phyloP scores from a whole-genome alignment of 2,329 filamentous ascomycete genomes.

The Berkeleyomyces rouxiae region DNA sequence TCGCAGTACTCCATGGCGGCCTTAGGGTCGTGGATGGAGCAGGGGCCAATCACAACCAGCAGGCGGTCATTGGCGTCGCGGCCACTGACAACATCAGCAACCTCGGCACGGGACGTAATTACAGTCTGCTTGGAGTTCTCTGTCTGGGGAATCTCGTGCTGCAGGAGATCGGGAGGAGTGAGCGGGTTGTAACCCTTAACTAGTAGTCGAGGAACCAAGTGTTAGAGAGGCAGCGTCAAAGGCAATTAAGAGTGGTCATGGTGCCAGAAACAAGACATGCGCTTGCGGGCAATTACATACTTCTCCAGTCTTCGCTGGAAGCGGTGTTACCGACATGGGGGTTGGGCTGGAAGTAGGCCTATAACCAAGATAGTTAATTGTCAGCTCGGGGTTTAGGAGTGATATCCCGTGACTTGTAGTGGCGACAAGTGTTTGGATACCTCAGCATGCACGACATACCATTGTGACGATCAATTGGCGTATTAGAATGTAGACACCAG shows the following conservation, averaged over 20 bases:
- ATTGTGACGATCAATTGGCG: constrained; percentile 6
- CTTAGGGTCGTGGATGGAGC: constrained; percentile 89
- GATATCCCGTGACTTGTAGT: too few species aligned
- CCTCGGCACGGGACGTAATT: constrained; percentile 50
- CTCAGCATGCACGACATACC: constrained; percentile 1
- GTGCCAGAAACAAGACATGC: not conserved
- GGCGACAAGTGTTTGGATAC: not conserved
- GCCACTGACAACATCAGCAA: constrained; percentile 60
- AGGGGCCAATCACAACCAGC: constrained; percentile 75
- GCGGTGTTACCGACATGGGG: constrained; percentile 54
- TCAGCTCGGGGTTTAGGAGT: not conserved
- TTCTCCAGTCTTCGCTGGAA: constrained; percentile 66
- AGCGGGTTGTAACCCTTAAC: constrained; percentile 89
- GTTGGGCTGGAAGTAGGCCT: constrained; percentile 14
- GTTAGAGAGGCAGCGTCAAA: not conserved
- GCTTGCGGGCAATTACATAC: constrained; percentile 31
- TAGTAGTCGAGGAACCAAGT: constrained; percentile 22
- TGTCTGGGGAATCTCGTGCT: constrained; percentile 65
- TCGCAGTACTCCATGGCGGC: constrained; percentile 89
- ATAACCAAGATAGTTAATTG: not conserved
- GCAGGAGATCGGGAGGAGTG: constrained; percentile 74
- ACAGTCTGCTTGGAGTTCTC: constrained; percentile 48
- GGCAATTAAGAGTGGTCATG: not conserved
- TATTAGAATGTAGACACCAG: constrained; percentile 4
- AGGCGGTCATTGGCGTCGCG: constrained; percentile 44